Evolutionary conservation across 306 rosid genomes (phyloP).

Genomic region (Prunus mume): DNA sequence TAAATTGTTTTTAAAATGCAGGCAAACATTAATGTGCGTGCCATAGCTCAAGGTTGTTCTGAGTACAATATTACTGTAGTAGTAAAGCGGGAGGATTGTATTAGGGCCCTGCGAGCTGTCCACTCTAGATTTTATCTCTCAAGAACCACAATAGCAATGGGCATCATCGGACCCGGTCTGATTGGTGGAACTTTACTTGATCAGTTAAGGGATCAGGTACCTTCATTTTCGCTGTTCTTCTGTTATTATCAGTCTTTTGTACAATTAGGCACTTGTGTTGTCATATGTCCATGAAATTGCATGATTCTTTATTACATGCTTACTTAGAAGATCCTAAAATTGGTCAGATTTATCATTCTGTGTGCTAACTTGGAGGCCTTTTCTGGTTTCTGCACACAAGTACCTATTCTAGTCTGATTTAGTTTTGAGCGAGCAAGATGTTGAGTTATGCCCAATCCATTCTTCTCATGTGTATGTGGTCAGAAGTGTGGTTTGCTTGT

Average conservation of each 20-base stretch:
- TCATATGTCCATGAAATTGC: neutral
- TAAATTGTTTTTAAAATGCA: slow-evolving; percentile 37
- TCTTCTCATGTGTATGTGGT: neutral
- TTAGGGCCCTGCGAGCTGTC: slow-evolving; percentile 91
- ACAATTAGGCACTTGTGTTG: neutral
- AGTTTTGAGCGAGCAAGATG: neutral
- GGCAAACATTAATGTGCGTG: slow-evolving; percentile 96
- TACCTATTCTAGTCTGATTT: neutral
- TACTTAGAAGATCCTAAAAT: neutral
- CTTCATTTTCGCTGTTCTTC: slow-evolving; percentile 19
- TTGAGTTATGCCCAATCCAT: neutral
- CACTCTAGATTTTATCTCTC: slow-evolving; percentile 96
- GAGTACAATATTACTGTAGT: slow-evolving; percentile 96
- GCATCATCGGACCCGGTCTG: slow-evolving; percentile 94
- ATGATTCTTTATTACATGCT: neutral
- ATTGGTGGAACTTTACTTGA: slow-evolving; percentile 93
- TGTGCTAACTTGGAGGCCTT: neutral
- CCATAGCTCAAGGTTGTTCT: slow-evolving; percentile 98
- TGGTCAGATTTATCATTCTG: neutral
- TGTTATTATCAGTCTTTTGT: slow-evolving; percentile 9
- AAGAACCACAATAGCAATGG: slow-evolving; percentile 94
- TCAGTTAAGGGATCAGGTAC: slow-evolving; percentile 96
- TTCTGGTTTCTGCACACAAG: neutral
- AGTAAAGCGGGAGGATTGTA: slow-evolving; percentile 85
- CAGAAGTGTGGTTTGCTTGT: neutral